Base-by-base conservation (phyloP, 768 basidiomycete genomes). In the Tulasnella sp. region DNA sequence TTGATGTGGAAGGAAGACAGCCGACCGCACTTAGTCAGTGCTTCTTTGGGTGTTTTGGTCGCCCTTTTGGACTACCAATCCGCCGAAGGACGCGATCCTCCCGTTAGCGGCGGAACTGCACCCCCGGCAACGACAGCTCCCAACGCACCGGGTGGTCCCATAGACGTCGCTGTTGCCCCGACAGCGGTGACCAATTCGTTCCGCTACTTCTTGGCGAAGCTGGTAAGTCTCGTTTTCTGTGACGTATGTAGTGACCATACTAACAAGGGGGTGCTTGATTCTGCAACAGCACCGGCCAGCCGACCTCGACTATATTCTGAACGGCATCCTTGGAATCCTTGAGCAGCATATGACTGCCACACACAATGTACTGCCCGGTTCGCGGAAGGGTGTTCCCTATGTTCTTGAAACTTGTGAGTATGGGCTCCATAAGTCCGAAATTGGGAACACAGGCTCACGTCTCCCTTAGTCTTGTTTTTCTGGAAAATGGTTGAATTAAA, bases 401-500 rank as follows among this genome's bases (percentile, higher is more conserved):
- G 88, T 95, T 71, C 89, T 92, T 19, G 96, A 98, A 85, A 92
- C 89, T 10, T 89, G 94, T 96, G 82, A 83, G 93, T 86, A 12
- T 34, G n/a, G 79, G 40, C 46, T 71, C 46, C 24, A 24, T 8
- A 39, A 72, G 62, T n/a, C 21, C 5, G 46, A 27, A 56, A 7
- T 31, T 4, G 82, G 74, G 31, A 18, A n/a, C 46, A 48, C 36
- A n/a, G 68, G n/a, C 74, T 82, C 77, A 52, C 48, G 73, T 74
- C 52, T n/a, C 42, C 68, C 44, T 14, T 81, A 94, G 94, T 94
- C 58, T 87, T 94, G 18, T 87, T 95, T 78, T 89, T 97, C 74
- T 98, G 97, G 97, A 94, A 96, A 85, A 90, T 95, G 85, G 87
- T 98, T 52, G 97, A 98, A 81, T 85, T 95, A 34, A 99, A 99